These are phyloP conservation scores for Hypoxylon perforatum DNA, from an alignment of 495 filamentous ascomycete species.

Conservation along the genomic window DNA sequence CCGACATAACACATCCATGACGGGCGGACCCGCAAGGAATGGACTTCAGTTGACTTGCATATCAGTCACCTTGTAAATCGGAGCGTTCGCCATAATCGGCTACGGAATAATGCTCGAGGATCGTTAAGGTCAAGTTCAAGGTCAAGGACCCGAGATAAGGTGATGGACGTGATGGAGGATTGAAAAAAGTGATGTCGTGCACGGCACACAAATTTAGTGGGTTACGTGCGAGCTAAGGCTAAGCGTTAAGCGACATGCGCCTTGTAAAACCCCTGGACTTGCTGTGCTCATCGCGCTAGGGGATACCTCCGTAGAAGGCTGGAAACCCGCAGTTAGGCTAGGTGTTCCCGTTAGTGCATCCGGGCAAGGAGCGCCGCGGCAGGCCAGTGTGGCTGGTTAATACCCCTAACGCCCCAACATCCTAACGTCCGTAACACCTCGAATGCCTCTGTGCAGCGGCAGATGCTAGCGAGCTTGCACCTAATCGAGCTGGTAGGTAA, in stretches of 20 bases:
- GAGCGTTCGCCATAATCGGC: constrained; percentile 17
- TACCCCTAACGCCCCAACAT: neutral
- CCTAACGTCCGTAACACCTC: too few species aligned
- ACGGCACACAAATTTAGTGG: constrained; percentile 7
- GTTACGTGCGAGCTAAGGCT: neutral
- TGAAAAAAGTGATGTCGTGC: constrained; percentile 28
- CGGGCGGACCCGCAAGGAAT: neutral
- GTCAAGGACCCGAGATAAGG: neutral
- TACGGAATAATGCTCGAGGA: constrained; percentile 2
- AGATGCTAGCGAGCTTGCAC: too few species aligned
- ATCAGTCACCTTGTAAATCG: neutral
- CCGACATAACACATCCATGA: neutral
- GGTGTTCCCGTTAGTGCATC: too few species aligned
- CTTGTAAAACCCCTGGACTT: constrained; percentile 20
- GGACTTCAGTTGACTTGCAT: constrained; percentile 5
- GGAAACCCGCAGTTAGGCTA: too few species aligned
- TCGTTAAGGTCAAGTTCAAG: constrained; percentile 8
- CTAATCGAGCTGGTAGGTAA: neutral
- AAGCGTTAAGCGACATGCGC: constrained; percentile 38
- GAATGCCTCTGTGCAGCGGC: too few species aligned
- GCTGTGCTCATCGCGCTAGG: neutral
- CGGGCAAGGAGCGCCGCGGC: neutral
- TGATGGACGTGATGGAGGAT: constrained; percentile 3
- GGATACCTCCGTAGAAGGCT: too few species aligned
- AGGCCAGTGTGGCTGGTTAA: neutral